Conservation (phyloP, 75 land plant species). For the Gnetum montanum region DNA sequence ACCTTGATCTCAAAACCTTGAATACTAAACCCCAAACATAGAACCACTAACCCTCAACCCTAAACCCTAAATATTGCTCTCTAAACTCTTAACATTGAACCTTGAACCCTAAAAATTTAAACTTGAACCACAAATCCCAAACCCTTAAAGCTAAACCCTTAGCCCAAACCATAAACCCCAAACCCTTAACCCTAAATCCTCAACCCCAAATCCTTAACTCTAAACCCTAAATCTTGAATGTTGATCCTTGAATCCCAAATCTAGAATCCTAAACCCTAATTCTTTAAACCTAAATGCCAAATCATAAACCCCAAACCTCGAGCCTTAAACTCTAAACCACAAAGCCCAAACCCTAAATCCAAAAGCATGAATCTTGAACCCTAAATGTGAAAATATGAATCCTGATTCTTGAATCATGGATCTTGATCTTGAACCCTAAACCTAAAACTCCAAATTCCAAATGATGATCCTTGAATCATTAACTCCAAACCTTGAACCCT, state of each 20-base stretch:
- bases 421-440: too few relatives aligned
- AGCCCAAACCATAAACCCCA: constrained; percentile 3
- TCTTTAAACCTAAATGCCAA: constrained; percentile 2
- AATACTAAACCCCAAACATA: too few relatives aligned
- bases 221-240: constrained; percentile 20
- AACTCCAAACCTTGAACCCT: constrained; percentile 6
- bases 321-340: constrained; percentile 15
- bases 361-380: constrained; percentile 26
- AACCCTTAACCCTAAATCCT: constrained; percentile 24
- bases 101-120: not conserved
- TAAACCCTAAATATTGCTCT: too few relatives aligned
- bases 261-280: constrained; percentile 23
- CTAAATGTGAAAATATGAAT: too few relatives aligned
- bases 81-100: not conserved
- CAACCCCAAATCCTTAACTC: constrained; percentile 20
- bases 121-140: not conserved
- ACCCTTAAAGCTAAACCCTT: not conserved
- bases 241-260: constrained; percentile 23
- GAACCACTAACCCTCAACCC: too few relatives aligned
- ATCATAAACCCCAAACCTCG: constrained; percentile 23
- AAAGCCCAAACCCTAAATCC: constrained; percentile 11
- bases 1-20: too few relatives aligned
- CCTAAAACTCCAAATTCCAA: constrained; percentile 3
- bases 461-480: too few relatives aligned
- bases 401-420: constrained; percentile 20